Evolutionary conservation across 163 green algal genomes (phyloP).

Genomic region (Prototheca wickerhamii): DNA sequence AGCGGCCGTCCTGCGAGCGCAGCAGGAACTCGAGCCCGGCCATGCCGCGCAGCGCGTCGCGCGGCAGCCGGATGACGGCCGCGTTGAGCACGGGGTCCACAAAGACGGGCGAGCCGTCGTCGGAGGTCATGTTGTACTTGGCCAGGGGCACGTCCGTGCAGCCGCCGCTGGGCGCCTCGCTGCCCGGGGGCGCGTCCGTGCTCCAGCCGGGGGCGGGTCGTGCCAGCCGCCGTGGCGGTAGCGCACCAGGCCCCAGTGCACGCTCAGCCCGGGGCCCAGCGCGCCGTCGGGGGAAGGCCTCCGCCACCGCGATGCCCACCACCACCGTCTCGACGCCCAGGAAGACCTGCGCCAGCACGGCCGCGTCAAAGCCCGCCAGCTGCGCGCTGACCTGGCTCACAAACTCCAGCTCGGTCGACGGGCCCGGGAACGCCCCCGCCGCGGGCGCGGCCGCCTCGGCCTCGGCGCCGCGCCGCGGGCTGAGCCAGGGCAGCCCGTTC

Average conservation of each 20-base stretch:
- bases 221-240: conserved; percentile 7
- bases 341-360: conserved; percentile 9
- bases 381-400: not conserved
- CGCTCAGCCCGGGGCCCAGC: not conserved
- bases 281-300: conserved; percentile 9
- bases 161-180: not conserved
- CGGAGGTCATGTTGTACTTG: conserved; percentile 13
- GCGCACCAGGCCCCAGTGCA: conserved; percentile 13
- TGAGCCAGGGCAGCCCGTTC: not conserved
- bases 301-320: conserved; percentile 6
- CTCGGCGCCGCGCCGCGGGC: not conserved
- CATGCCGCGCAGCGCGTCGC: conserved; percentile 1
- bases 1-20: not conserved
- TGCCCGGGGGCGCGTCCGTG: not conserved
- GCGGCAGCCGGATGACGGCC: conserved; percentile 17
- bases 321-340: not conserved
- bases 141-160: conserved; percentile 17
- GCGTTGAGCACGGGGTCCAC: conserved; percentile 26
- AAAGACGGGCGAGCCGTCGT: conserved; percentile 19
- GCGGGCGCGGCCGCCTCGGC: not conserved
- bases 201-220: not conserved
- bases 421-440: not conserved
- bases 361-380: conserved; percentile 16
- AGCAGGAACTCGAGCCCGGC: not conserved
- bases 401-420: not conserved